These are phyloP conservation scores for Selaginella tamariscina DNA, from an alignment of 75 land plant species.

Conservation along the genomic window DNA sequence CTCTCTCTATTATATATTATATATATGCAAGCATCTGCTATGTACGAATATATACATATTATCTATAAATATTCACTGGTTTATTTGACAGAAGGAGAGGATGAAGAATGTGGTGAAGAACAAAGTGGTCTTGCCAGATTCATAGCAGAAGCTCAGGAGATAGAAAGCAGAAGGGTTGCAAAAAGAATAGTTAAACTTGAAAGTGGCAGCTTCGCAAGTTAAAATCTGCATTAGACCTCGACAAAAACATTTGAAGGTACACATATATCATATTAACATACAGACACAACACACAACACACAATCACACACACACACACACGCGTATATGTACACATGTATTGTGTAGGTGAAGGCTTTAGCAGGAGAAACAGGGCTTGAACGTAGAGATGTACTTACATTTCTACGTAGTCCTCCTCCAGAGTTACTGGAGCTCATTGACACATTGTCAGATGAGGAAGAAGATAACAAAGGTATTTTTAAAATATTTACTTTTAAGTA, in stretches of 20 bases:
- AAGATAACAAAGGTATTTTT: conserved; percentile 17
- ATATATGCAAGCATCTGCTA: too few species aligned
- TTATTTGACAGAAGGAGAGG: conserved; percentile 29
- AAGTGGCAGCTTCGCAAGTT: conserved; percentile 69
- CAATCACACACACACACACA: too few species aligned
- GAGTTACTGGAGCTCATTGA: conserved; percentile 37
- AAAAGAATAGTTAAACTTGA: conserved; percentile 34
- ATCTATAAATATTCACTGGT: too few species aligned
- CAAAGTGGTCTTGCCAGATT: conserved; percentile 9
- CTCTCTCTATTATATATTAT: too few species aligned
- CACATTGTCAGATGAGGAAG: conserved; percentile 3
- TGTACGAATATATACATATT: too few species aligned
- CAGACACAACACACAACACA: too few species aligned
- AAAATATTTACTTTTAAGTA: too few species aligned
- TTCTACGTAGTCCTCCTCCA: conserved; percentile 79
- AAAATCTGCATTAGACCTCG: conserved; percentile 56
- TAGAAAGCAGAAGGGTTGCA: background rate
- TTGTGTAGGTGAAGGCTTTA: conserved; percentile 54
- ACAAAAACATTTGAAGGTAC: conserved; percentile 68
- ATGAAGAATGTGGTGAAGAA: conserved; percentile 38
- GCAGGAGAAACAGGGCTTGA: conserved; percentile 70
- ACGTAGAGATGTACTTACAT: conserved; percentile 59
- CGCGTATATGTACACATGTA: background rate
- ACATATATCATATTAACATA: too few species aligned
- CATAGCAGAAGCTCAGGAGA: background rate